Percentiles rank a stretch among this genome's conserved stretches.
These are phyloP conservation scores for Coemansia sp. DNA, from an alignment of 192 early-diverging fungal species.

Conservation along the genomic window DNA sequence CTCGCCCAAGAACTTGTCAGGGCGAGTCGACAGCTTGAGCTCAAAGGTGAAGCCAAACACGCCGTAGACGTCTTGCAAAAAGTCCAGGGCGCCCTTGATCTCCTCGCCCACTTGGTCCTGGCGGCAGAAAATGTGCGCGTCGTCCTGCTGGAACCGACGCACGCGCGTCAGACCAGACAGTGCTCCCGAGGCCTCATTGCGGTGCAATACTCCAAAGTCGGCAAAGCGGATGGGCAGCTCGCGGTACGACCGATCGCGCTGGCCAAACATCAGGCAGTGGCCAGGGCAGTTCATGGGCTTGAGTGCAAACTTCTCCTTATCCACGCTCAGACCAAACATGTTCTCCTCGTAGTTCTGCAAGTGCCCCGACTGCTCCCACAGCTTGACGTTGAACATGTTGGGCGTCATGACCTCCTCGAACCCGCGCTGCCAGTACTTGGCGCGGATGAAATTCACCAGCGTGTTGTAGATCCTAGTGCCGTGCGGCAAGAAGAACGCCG, in stretches of 20 bases:
- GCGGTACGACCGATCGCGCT: conserved; percentile 91
- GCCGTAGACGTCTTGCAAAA: conserved; percentile 86
- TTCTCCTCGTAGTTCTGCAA: conserved; percentile 95
- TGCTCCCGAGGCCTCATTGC: conserved; percentile 92
- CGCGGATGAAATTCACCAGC: conserved; percentile 85
- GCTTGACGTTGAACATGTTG: conserved; percentile 98
- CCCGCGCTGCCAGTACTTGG: conserved; percentile 87
- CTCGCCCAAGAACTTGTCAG: conserved; percentile 93
- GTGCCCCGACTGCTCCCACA: conserved; percentile 97
- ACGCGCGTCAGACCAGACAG: conserved; percentile 94
- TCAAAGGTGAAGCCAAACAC: conserved; percentile 94
- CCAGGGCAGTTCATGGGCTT: conserved; percentile 99
- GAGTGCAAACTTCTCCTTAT: conserved; percentile 95
- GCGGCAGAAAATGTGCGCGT: conserved; percentile 98
- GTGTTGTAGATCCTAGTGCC: conserved; percentile 96
- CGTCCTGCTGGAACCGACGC: conserved; percentile 98
- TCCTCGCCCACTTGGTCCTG: conserved; percentile 82
- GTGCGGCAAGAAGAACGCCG: conserved; percentile 93
- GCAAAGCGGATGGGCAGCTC: conserved; percentile 94
- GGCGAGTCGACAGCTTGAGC: conserved; percentile 92
- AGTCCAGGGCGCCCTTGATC: conserved; percentile 83
- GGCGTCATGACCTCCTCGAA: conserved; percentile 97
- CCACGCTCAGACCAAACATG: conserved; percentile 94
- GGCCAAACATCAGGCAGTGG: conserved; percentile 95
- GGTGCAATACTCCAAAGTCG: conserved; percentile 98